Evolutionary conservation across 768 basidiomycete species (phyloP), one percentile per base, ranked within the genome.

Genomic region (Cubamyces lactineus): DNA sequence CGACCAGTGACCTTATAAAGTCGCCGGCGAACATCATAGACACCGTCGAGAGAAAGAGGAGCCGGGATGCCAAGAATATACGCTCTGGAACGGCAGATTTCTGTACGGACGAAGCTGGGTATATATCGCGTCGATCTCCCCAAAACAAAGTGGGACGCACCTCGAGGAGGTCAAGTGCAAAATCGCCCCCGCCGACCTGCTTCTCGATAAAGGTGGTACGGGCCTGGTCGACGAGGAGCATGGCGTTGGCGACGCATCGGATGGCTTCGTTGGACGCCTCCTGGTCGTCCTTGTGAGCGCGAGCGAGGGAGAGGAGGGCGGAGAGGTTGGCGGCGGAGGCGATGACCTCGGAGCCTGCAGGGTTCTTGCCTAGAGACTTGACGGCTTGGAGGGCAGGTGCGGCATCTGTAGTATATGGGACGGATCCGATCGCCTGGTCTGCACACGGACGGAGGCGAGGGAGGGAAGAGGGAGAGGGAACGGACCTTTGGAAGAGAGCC

Each of bases 221-320:
- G 2, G 87, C 86, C 15, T 74, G 70, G 61, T 89, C 88, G 53
- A 88, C 77, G 59, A 93, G 81, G 19, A 94, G 80, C 3, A 94
- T 74, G 0, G 90, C 83, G 71, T 96, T 96, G 8, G 94, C 93
- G 24, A 93, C 79, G 54, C 84, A 91, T 57, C 89, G 80, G 47
- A 93, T 77, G 1, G 89, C 88, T 75, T 92, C 89, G 46, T 81
- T 83, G 3, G 83, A 78, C 2, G 86, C 87, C 13, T 87, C 86
- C 2, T 71, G 70, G 42, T 85, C 80, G 56, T 85, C 82, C 60
- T 86, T 86, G 70, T 87, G 80, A 6, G 79, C 72, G 6, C 75
- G 71, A 9, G 85, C 79, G 7, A 89, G 66, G 7, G 71, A 71
- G 34, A 91, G 77, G 21, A 94, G 76, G 19, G 78, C 74, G 2